Base-by-base conservation (phyloP, 176 grass and related monocot species). In the Rhynchospora breviuscula region DNA sequence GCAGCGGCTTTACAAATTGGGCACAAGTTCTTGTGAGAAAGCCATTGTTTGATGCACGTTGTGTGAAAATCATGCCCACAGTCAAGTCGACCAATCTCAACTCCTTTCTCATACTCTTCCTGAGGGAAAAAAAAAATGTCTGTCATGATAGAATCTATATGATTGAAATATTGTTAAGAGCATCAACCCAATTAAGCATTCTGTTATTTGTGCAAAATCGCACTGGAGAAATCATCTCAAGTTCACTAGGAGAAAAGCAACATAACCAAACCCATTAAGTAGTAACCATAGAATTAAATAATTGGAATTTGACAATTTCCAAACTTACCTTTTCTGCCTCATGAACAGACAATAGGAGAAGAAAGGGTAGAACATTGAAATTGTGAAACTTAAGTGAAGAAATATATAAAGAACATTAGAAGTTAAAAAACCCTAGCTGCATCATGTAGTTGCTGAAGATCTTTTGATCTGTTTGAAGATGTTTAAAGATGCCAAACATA, bases 61-160 rank as follows among this genome's bases (percentile, higher is more conserved):
- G 87, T 45, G 70, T 95, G 93, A 81, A 90, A 95, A 59, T 78
- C 69, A 69, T 96, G 93, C 71, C 92, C 87, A 63, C 93, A 96
- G 7, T 56, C 45, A 67, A 96, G 78, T 47, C 44, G 64, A 22
- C 89, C 88, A 45, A 92, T 71, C 80, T 89, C 88, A 21, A 85
- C 89, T 7, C 93, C 85, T 71, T 84, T 48, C 52, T 72, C 3
- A 74, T 87, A 95, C 54, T 92, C 90, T 67, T 95, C 93, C 90
- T 95, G 90, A 29, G 26, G 26, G 26, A 29, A 29, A 29, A 29
- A 29, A 29, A 29, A 29, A 29, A 29, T 29, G 26, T 29, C 67
- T 3, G 23, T 78, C 73, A 78, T 78, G 73, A 53, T 9, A 17
- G 14, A 33, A 57, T 22, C 46, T 12, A 14, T 53, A 13, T 68